Evolutionary conservation across 208 protist genomes (phyloP).

Genomic region (Wallacemonas sp.): DNA sequence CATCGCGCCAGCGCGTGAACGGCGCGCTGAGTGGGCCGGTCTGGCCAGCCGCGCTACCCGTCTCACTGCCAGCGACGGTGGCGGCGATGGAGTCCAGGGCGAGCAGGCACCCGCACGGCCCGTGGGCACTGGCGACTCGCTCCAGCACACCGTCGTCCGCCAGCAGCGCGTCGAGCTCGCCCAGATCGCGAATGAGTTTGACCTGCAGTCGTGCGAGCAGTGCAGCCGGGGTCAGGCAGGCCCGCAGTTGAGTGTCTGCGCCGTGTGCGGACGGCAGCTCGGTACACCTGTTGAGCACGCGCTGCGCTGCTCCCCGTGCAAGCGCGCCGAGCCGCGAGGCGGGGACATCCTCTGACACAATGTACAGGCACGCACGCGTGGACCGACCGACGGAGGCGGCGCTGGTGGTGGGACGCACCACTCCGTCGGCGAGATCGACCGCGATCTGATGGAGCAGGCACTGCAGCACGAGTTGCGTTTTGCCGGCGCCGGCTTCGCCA

Average conservation of each 20-base stretch:
- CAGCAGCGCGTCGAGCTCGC: conserved; percentile 42
- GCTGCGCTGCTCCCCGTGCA: conserved; percentile 27
- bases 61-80: conserved; percentile 18
- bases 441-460: conserved; percentile 52
- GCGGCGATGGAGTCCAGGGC: conserved; percentile 74
- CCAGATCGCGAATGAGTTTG: conserved; percentile 29
- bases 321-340: conserved; percentile 36
- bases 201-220: conserved; percentile 59
- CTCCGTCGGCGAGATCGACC: conserved; percentile 11
- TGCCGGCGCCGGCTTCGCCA: conserved; percentile 77
- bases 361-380: conserved; percentile 40
- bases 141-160: conserved; percentile 22
- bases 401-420: not conserved
- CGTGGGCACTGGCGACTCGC: conserved; percentile 21
- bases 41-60: conserved; percentile 6
- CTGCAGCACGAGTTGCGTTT: conserved; percentile 79
- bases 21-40: not conserved
- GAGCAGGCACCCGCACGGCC: conserved; percentile 42
- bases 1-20: conserved; percentile 17
- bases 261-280: conserved; percentile 6
- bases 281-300: too few relatives aligned
- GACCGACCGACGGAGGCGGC: too few relatives aligned
- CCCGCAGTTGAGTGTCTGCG: conserved; percentile 13
- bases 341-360: conserved; percentile 69
- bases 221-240: conserved; percentile 23